Base-by-base conservation (phyloP, 2,329 filamentous ascomycete genomes). In the Kalmusia sp. region DNA sequence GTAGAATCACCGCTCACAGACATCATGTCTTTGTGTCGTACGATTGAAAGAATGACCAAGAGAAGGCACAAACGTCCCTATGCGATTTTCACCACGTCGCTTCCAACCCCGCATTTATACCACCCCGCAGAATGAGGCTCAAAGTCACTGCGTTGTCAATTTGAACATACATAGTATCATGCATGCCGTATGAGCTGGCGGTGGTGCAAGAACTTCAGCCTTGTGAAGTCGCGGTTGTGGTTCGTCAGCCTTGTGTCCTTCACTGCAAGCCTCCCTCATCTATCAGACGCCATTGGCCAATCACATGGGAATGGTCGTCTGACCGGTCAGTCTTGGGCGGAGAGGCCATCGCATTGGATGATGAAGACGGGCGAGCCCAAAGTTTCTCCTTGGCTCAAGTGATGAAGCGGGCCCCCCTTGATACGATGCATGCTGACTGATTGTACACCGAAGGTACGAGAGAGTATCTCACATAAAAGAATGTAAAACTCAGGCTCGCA, bases 141-240 rank as follows among this genome's bases (percentile, higher is more conserved):
- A 60, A 58, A 49, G 24, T 1, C 6, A 49, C 27, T 67, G 62
- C 57, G 62, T 49, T 67, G 64, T 57, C 58, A 56, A 34, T 46
- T 35, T 15, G 17, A 17, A 38, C 22, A 39, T 37, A 12, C 22
- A 24, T 41, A 52, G 49, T 56, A 53, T 57, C 49, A 50, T 64
- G 61, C 57, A 66, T 63, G 40, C 31, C 21, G 51, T 51, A 50
- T 69, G 63, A 60, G 64, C 38, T 67, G 64, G 53, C 64, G 62
- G 40, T 58, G 48, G 47, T 45, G 51, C 49, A 30, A 49, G 19
- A 38, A 50, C 25, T 55, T 61, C 66, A 67, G 66, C 66, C 63
- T 67, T 52, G 55, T 60, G 31, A 11, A 46, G 30, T 19, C 45
- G 15, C 44, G 28, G 27, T 38, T 55, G 35, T 55, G 46, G 58